Base-by-base conservation (phyloP, 2,329 filamentous ascomycete species). In the Grosmannia penicillata region DNA sequence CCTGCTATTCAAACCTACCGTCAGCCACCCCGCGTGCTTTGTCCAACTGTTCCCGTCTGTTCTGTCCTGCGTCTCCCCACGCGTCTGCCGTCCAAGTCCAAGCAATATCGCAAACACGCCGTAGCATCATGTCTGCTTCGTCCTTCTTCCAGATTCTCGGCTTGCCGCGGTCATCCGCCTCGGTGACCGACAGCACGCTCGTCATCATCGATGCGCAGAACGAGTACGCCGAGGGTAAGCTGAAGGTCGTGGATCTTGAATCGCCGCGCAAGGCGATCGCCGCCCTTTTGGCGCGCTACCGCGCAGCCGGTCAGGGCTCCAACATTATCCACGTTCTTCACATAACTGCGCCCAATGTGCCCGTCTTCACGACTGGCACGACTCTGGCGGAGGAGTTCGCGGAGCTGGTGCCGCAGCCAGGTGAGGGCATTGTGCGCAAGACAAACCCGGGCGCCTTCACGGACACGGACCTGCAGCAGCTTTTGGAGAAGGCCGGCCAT, bases 331-430 rank as follows among this genome's bases (percentile, higher is more conserved):
- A 44, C 30, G 42, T 44, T 18, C 36, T 41, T n/a, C 9, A 14
- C 10, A 39, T 33, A 26, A 18, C 30, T 10, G 33, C 29, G 4
- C 13, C 30, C 1, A 39, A 39, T 2, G 28, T 39, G 6, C 42
- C 42, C 32, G 37, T 44, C 29, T 44, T 44, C 26, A 44, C 42
- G 9, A 39, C 36, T 2, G 39, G 28, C 17, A 44, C 42, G 6
- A n/a, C 36, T 1, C 30, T 41, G 11, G 42, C 42, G 0, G 42
- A 19, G 17, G 41, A 41, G 9, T 33, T 44, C 1, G 19, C 27
- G 13, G 36, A 37, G 18, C 36, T 44, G 11, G n/a, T 25, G n/a
- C 42, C 42, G 10, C 5, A 17, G 1, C 33, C 18, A 17, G 25
- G 14, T n/a, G 42, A 44, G 36, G 36, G 36, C 3, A 39, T 44